Base-by-base conservation (phyloP, 768 basidiomycete species). In the Boletus subparvulus region DNA sequence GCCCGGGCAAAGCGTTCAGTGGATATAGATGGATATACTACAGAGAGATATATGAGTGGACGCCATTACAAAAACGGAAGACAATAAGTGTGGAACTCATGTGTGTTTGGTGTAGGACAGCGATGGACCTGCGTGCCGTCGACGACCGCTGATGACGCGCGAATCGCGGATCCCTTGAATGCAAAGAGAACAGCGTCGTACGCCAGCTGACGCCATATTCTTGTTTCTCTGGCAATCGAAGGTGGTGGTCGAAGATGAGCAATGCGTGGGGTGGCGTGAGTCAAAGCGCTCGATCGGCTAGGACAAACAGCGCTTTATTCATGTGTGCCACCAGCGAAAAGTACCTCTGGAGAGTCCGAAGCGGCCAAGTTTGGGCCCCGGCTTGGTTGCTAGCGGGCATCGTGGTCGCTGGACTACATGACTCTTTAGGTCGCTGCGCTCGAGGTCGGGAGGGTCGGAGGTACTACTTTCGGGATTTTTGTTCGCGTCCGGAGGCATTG, bases 51-150 rank as follows among this genome's bases (percentile, higher is more conserved):
- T 9, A 11, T 21, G 21, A 21, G 21, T 26, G 45, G 47, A 43
- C 17, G 7, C 17, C 9, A 14, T 41, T 32, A 49, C 52, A 30
- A 43, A 57, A 21, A 50, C 3, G 55, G 37, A 43, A 28, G 36
- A 62, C 56, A 61, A 61, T 53, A 24, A 36, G 9, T 47, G 53
- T 56, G 45, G 50, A 47, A 60, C 58, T 54, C 14, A 52, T 52
- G 11, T 30, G 8, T 40, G 6, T 6, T 14, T 26, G 11, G 37
- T 14, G 12, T 45, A 2, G 14, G 32, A 24, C 13, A 43, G 19
- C 12, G 30, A 24, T 26, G 32, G 35, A 24, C 26, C 32, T 33
- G n/a, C 9, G 12, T n/a, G 40, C 14, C 26, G 19, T 28, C 44
- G 30, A 42, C 12, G 7, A 16, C 8, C 11, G 33, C n/a, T 2